Conservation (phyloP, 345 rosid species). For the Geranium brycei region DNA sequence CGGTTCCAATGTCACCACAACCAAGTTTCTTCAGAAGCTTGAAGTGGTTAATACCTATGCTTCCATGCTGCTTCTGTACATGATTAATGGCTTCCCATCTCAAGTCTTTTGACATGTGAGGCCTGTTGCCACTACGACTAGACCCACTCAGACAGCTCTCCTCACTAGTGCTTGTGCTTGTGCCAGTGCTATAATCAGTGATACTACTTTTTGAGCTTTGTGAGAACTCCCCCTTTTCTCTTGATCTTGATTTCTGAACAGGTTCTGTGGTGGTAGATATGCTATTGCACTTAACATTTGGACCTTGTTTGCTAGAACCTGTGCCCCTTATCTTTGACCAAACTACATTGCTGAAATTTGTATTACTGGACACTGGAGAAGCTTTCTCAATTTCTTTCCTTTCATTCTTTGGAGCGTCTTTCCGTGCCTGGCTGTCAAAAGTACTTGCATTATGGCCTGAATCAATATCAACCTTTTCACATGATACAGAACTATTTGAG, state of each 20-base stretch:
- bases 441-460: not conserved
- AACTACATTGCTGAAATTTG: not conserved
- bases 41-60: not conserved
- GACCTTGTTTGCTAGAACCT: not conserved
- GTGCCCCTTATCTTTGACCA: not conserved
- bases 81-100: not conserved
- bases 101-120: constrained; percentile 1
- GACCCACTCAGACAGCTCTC: not conserved
- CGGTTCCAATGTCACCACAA: not conserved
- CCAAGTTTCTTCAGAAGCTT: constrained; percentile 1
- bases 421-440: not conserved
- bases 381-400: not conserved
- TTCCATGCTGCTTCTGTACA: constrained; percentile 1
- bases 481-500: not conserved
- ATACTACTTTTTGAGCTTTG: constrained; percentile 2
- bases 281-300: not conserved
- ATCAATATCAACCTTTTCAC: not conserved
- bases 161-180: constrained; percentile 1
- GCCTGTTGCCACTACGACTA: not conserved
- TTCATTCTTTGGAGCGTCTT: not conserved
- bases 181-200: not conserved
- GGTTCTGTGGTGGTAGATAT: not conserved
- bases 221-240: not conserved
- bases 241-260: not conserved
- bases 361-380: not conserved